Percentiles rank a stretch among this genome's conserved stretches.
Evolutionary conservation across 495 filamentous ascomycete species (phyloP).

Genomic region (Mytilinidion resinicola): DNA sequence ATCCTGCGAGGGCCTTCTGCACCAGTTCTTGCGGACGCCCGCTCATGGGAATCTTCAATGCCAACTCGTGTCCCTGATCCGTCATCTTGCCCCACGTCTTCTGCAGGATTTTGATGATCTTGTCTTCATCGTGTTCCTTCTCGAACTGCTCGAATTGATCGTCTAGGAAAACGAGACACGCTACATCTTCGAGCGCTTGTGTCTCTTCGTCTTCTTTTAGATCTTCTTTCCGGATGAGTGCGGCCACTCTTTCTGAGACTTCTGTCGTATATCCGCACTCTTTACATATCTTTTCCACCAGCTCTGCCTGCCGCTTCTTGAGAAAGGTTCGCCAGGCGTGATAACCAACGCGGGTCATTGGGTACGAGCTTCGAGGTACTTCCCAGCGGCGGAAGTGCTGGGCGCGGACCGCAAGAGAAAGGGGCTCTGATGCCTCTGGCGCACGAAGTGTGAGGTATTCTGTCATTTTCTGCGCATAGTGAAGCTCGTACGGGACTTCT

Average conservation of each 20-base stretch:
- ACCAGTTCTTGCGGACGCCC: conserved; percentile 55
- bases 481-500: conserved; percentile 62
- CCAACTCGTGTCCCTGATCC: conserved; percentile 57
- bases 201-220: conserved; percentile 57
- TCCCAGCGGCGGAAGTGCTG: conserved; percentile 83
- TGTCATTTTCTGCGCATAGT: conserved; percentile 75
- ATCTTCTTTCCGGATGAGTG: conserved; percentile 60
- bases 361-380: conserved; percentile 62
- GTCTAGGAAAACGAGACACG: conserved; percentile 79
- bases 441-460: conserved; percentile 52
- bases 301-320: conserved; percentile 61
- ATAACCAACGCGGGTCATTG: conserved; percentile 64
- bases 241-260: conserved; percentile 50
- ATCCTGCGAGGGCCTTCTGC: conserved; percentile 52
- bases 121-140: conserved; percentile 60
- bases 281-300: conserved; percentile 50
- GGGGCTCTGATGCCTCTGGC: conserved; percentile 53
- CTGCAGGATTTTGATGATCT: conserved; percentile 62
- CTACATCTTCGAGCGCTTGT: conserved; percentile 74
- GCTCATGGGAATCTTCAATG: conserved; percentile 57
- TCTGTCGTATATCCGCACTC: conserved; percentile 44
- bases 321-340: conserved; percentile 66
- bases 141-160: conserved; percentile 77
- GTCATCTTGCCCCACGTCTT: conserved; percentile 88
- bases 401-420: conserved; percentile 69